Conservation (phyloP, 495 filamentous ascomycete genomes). For the Xylaria nigripes region DNA sequence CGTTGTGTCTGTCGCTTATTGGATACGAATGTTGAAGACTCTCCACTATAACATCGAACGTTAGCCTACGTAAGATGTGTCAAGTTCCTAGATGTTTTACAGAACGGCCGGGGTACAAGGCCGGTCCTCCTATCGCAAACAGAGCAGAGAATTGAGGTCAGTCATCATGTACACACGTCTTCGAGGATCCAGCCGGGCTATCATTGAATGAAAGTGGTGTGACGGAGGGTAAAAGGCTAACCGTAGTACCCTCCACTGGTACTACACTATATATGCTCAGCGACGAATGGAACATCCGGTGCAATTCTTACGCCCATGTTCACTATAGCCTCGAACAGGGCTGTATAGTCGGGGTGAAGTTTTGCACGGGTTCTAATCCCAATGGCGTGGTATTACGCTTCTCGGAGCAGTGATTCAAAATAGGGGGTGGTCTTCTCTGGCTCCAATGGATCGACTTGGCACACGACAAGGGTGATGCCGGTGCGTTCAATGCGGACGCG, state of each 20-base stretch:
- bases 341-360: neutral
- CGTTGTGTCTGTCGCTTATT: neutral
- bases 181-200: neutral
- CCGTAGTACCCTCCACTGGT: too few relatives aligned
- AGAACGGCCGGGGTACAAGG: neutral
- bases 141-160: neutral
- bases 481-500: neutral
- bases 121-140: neutral
- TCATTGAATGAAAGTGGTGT: constrained; percentile 5
- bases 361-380: constrained; percentile 5
- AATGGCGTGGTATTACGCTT: constrained; percentile 2
- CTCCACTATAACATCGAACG: neutral
- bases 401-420: neutral
- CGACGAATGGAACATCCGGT: constrained; percentile 1
- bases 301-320: neutral
- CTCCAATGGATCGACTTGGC: neutral
- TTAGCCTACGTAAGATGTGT: neutral
- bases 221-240: too few relatives aligned
- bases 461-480: neutral
- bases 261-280: too few relatives aligned
- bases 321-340: constrained; percentile 7
- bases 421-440: neutral
- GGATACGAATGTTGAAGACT: neutral
- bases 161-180: neutral
- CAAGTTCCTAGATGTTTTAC: neutral